Conservation (phyloP, 192 early-diverging fungal species). For the Lobosporangium transversale region DNA sequence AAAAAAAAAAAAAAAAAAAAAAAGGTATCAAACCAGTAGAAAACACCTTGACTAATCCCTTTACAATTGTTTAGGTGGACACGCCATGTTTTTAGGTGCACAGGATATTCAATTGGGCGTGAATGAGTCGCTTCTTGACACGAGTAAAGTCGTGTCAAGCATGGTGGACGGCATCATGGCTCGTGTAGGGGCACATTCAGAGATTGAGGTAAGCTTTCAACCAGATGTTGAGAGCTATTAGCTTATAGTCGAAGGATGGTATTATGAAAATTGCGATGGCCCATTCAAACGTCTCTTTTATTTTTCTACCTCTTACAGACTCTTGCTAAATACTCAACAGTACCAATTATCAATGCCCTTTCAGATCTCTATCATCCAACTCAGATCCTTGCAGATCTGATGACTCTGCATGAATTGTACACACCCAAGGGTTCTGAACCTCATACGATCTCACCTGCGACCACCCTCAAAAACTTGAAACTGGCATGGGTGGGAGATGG, state of each 20-base stretch:
- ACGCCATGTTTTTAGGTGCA: conserved; percentile 93
- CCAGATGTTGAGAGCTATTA: no score
- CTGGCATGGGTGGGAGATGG: conserved; percentile 99
- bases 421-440: conserved; percentile 53
- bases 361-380: conserved; percentile 96
- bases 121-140: conserved; percentile 93
- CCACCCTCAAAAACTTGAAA: conserved; percentile 72
- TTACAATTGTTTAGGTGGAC: conserved; percentile 72
- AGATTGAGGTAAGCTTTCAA: conserved; percentile 89
- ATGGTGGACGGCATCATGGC: conserved; percentile 98
- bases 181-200: conserved; percentile 87
- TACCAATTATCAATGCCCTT: conserved; percentile 96
- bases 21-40: no score
- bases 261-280: no score
- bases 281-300: no score
- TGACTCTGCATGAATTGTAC: conserved; percentile 91
- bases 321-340: conserved; percentile 85
- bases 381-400: conserved; percentile 95
- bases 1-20: background rate
- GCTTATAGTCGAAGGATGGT: no score
- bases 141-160: conserved; percentile 87
- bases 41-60: no score
- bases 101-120: conserved; percentile 97
- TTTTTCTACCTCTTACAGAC: conserved; percentile 61
- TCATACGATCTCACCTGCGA: conserved; percentile 59